Conservation (phyloP, 129 eudicot genomes). For the Chrysanthemum seticuspe region DNA sequence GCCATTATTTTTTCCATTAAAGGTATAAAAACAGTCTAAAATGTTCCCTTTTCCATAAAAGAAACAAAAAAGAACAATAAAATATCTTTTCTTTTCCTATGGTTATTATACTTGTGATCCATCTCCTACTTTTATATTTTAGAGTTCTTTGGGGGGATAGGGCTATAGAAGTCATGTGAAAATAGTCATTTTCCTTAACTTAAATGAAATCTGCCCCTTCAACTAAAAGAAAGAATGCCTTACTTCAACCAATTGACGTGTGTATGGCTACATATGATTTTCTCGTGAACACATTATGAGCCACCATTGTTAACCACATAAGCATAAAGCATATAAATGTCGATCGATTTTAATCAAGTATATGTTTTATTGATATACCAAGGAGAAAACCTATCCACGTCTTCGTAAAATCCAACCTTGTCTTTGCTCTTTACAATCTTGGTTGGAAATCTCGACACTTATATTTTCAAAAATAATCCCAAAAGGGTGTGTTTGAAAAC, state of each 20-base stretch:
- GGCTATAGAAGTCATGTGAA: slow-evolving; percentile 37
- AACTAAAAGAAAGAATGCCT: slow-evolving; percentile 30
- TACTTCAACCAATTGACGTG: slow-evolving; percentile 25
- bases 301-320: slow-evolving; percentile 27
- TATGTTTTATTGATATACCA: background rate
- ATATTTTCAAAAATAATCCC: no score
- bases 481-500: slow-evolving; percentile 3
- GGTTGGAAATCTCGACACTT: no score
- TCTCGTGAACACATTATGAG: slow-evolving; percentile 37
- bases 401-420: background rate
- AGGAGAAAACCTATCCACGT: background rate
- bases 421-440: no score
- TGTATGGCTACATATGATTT: slow-evolving; percentile 32
- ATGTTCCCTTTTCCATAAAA: no score
- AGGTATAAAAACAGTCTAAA: no score
- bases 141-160: slow-evolving; percentile 1
- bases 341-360: background rate
- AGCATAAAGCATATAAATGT: background rate
- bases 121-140: background rate
- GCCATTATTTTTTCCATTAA: no score
- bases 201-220: slow-evolving; percentile 30
- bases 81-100: slow-evolving; percentile 12
- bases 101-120: slow-evolving; percentile 23
- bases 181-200: slow-evolving; percentile 26
- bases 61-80: no score